Evolutionary conservation across 2,329 filamentous ascomycete genomes (phyloP), one percentile per base, ranked within the genome.

Genomic region (Escovopsis weberi): DNA sequence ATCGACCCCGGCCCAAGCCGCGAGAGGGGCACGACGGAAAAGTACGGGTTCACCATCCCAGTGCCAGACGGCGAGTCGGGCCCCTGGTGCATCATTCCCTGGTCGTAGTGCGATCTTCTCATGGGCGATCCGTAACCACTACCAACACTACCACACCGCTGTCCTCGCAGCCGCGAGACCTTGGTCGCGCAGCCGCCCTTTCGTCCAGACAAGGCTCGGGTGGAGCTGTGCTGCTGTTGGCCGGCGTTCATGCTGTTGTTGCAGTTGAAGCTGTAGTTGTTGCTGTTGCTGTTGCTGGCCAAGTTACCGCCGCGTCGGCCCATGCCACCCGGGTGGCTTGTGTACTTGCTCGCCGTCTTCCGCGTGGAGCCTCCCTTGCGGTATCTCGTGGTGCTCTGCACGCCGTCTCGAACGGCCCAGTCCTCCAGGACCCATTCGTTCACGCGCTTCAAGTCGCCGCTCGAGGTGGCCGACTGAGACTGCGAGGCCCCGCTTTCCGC

Each of bases 371-470:
- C 63, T 26, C 54, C 57, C 51, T 78, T 80, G 49, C 82, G 75
- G 59, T 84, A 87, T 49, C 81, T 68, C 1, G 89, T 95, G 1
- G 89, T 96, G 45, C 85, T 89, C 60, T 87, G 78, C 40, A 95
- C 83, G 26, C 85, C 84, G 23, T 81, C 64, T 18, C 63, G 61
- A 30, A 85, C 64, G 0, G 85, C 85, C 59, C 80, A 78, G 1
- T 76, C 66, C 33, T 80, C 79, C 26, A 96, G 66, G 37, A 78
- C 73, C 89, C 89, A 96, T 59, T 82, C 75, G 39, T 74, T 79
- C 2, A 75, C 74, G 56, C 82, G 87, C 55, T 82, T 74, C 18
- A 71, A 65, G 39, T 67, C 61, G 7, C 60, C 51, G 28, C 28
- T 34, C 39, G 41, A 35, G 15, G 15, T 15, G 15, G 15, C 15